phyloP scores from a whole-genome alignment of 208 protist species.

The Trypanosoma grayi region DNA sequence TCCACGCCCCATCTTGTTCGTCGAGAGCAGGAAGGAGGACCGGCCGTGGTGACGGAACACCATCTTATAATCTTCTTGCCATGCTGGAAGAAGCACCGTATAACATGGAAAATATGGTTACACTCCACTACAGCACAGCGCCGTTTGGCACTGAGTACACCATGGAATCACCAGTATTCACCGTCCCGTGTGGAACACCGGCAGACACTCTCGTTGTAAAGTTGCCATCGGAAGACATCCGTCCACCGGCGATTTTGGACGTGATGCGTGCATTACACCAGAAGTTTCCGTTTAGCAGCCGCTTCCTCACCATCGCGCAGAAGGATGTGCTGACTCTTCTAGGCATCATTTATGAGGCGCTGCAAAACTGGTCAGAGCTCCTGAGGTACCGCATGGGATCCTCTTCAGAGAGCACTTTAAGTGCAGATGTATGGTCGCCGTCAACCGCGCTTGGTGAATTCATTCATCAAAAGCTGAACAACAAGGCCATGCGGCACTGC shows the following conservation, averaged over 20 bases:
- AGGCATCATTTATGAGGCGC: slow-evolving; percentile 42
- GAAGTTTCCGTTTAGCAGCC: slow-evolving; percentile 48
- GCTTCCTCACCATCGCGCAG: slow-evolving; percentile 44
- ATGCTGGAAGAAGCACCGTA: slow-evolving; percentile 8
- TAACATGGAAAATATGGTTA: slow-evolving; percentile 24
- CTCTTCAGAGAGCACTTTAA: not conserved
- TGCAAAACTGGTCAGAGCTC: slow-evolving; percentile 51
- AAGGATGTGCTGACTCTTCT: slow-evolving; percentile 67
- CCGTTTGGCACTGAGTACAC: slow-evolving; percentile 49
- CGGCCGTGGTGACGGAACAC: not conserved
- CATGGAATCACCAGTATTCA: slow-evolving; percentile 11
- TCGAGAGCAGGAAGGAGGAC: slow-evolving; percentile 4
- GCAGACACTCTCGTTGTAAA: slow-evolving; percentile 32
- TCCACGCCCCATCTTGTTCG: slow-evolving; percentile 17
- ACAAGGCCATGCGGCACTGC: slow-evolving; percentile 78
- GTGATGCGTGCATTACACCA: slow-evolving; percentile 27
- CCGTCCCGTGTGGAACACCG: slow-evolving; percentile 24
- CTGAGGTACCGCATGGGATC: slow-evolving; percentile 8
- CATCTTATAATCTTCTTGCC: slow-evolving; percentile 1
- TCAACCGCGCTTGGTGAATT: slow-evolving; percentile 52
- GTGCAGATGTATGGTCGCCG: slow-evolving; percentile 28
- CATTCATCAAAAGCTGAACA: slow-evolving; percentile 72
- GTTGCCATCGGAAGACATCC: slow-evolving; percentile 27
- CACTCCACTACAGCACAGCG: slow-evolving; percentile 62
- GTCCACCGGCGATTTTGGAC: slow-evolving; percentile 12